A percentile compares a stretch with the other conserved stretches of the same genome.
phyloP scores from a whole-genome alignment of 1,284 basidiomycete species.

The Exsudoporus floridanus region DNA sequence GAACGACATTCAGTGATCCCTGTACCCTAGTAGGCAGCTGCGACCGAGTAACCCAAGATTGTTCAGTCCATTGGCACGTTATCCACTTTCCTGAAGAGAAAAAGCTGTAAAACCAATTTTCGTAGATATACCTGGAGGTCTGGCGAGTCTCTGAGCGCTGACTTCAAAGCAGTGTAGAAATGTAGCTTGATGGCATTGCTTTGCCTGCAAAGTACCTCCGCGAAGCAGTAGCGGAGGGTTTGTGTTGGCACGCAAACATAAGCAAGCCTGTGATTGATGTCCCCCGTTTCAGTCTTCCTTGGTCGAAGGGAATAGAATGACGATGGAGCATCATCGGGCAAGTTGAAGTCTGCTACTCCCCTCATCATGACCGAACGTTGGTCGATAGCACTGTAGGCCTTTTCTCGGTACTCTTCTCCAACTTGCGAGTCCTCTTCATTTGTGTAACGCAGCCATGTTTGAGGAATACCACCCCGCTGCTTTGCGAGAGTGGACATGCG shows the following conservation, averaged over 20 bases:
- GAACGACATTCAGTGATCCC: no score
- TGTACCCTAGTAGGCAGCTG: neutral
- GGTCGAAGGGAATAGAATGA: constrained; percentile 1
- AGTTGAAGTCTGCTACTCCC: accelerated
- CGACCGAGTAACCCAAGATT: neutral
- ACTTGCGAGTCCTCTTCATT: accelerated
- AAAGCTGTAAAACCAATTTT: constrained; percentile 7
- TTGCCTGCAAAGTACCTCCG: neutral
- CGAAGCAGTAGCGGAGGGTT: neutral
- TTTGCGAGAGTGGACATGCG: neutral
- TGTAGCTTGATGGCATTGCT: neutral
- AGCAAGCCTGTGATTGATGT: neutral
- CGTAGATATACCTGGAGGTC: neutral
- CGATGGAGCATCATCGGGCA: neutral
- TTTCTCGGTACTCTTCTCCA: neutral
- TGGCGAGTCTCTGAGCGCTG: neutral
- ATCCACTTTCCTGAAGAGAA: neutral
- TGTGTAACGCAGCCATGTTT: neutral
- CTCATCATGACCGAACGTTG: accelerated
- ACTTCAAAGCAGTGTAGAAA: neutral
- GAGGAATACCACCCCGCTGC: constrained; percentile 1
- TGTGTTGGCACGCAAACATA: neutral
- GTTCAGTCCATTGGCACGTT: neutral
- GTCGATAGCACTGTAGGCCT: neutral
- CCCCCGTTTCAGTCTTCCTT: accelerated